Conservation (phyloP, 75 land plant species). For the Cunninghamia lanceolata region DNA sequence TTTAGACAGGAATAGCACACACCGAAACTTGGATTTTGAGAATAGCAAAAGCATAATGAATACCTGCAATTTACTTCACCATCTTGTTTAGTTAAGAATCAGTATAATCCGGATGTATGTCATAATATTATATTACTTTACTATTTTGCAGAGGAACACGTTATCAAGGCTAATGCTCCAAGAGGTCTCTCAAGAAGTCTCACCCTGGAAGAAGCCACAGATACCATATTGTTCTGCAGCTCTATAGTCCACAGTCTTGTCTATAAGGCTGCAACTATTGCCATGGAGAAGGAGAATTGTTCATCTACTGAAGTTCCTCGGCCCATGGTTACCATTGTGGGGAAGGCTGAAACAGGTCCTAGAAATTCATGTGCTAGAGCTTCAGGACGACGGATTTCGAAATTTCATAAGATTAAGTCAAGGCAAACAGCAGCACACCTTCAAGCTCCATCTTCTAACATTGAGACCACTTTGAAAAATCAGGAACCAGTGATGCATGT, state of each 20-base stretch:
- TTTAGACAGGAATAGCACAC: background rate
- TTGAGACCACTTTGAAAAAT: constrained; percentile 15
- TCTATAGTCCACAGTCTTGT: constrained; percentile 64
- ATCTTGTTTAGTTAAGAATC: background rate
- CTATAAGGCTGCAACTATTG: constrained; percentile 63
- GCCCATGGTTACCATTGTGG: constrained; percentile 32
- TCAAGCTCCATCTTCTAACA: constrained; percentile 5
- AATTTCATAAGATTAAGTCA: constrained; percentile 14
- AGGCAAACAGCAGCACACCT: constrained; percentile 13
- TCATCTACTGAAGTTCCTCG: constrained; percentile 26
- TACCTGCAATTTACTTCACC: background rate
- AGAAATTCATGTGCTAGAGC: constrained; percentile 8
- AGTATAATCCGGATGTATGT: background rate
- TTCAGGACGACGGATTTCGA: constrained; percentile 12
- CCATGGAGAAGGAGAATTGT: constrained; percentile 49
- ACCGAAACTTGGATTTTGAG: background rate
- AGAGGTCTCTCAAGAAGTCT: constrained; percentile 49
- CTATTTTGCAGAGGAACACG: constrained; percentile 37
- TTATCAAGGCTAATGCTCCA: constrained; percentile 24
- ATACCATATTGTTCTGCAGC: constrained; percentile 81
- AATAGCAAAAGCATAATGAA: background rate
- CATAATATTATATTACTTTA: background rate
- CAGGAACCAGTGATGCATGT: constrained; percentile 17
- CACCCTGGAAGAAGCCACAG: constrained; percentile 79
- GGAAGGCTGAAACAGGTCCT: constrained; percentile 19